A percentile compares a stretch with the other conserved stretches of the same genome.
Evolutionary conservation across 2,329 filamentous ascomycete genomes (phyloP).

Genomic region (Pseudogymnoascus sp.): DNA sequence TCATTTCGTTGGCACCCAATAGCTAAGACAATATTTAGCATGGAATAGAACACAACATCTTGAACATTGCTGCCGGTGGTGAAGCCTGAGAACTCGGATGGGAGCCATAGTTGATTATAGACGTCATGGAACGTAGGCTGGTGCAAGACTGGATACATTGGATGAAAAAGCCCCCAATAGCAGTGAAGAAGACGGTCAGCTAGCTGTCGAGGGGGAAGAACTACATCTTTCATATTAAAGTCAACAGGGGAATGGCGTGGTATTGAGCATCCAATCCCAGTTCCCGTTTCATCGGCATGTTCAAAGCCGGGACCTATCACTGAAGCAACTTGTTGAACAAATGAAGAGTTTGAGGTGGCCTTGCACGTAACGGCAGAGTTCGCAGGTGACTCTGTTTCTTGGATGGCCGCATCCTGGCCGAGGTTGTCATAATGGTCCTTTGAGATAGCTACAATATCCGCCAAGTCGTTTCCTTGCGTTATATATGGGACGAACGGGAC

Average conservation of each 20-base stretch:
- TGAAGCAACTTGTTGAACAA: not conserved
- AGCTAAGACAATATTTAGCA: conserved; percentile 27
- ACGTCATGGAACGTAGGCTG: conserved; percentile 11
- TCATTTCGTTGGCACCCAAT: conserved; percentile 23
- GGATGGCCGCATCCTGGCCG: not conserved
- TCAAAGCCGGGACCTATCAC: not conserved
- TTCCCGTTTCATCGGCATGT: not conserved
- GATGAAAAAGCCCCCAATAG: conserved; percentile 19
- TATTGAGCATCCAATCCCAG: not conserved
- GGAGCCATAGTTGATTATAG: conserved; percentile 16
- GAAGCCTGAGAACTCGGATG: not conserved
- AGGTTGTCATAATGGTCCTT: not conserved
- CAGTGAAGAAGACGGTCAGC: conserved; percentile 18
- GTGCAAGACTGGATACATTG: conserved; percentile 19
- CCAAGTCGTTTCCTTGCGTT: not conserved
- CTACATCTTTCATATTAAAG: conserved; percentile 9
- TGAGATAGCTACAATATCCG: not conserved
- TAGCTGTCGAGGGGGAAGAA: conserved; percentile 15
- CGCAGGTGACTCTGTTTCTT: not conserved
- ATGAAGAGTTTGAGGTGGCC: not conserved
- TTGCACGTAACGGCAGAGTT: not conserved
- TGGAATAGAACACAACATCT: conserved; percentile 18
- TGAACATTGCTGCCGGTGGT: conserved; percentile 8
- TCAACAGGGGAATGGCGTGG: not conserved
- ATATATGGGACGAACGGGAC: not conserved